phyloP scores from a whole-genome alignment of 2,329 filamentous ascomycete species.

The Pseudomassariella vexata region DNA sequence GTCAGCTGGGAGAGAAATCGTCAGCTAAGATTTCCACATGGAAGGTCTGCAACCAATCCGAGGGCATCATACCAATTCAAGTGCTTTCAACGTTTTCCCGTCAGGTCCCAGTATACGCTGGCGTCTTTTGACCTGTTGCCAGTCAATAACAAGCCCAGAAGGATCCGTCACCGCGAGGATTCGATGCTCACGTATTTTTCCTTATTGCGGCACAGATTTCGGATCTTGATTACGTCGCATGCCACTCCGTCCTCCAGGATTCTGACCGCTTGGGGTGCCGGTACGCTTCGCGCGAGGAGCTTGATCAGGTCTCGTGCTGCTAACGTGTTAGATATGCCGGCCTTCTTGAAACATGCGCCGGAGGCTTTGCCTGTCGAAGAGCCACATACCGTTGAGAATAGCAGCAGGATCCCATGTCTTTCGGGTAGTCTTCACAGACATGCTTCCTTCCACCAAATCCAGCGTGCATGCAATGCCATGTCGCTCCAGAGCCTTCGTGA shows the following conservation, averaged over 20 bases:
- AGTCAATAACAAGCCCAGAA: no score
- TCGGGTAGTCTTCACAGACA: constrained; percentile 92
- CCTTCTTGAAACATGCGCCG: constrained; percentile 52
- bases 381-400: no score
- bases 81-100: constrained; percentile 86
- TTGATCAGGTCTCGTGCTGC: constrained; percentile 94
- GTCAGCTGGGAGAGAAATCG: constrained; percentile 73
- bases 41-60: no score
- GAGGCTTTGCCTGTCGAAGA: not conserved
- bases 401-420: no score
- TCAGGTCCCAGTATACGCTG: constrained; percentile 90
- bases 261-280: constrained; percentile 86
- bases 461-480: constrained; percentile 84
- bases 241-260: constrained; percentile 89
- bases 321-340: constrained; percentile 69
- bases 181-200: constrained; percentile 91
- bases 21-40: no score
- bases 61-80: no score
- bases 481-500: constrained; percentile 84
- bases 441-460: constrained; percentile 90
- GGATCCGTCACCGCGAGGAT: no score
- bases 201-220: constrained; percentile 85
- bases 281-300: constrained; percentile 83
- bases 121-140: no score
- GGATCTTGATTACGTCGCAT: constrained; percentile 94